Percentiles rank a stretch among this genome's conserved stretches.
Conservation (phyloP, 2,329 filamentous ascomycete species). For the Pseudonectria foliicola region DNA sequence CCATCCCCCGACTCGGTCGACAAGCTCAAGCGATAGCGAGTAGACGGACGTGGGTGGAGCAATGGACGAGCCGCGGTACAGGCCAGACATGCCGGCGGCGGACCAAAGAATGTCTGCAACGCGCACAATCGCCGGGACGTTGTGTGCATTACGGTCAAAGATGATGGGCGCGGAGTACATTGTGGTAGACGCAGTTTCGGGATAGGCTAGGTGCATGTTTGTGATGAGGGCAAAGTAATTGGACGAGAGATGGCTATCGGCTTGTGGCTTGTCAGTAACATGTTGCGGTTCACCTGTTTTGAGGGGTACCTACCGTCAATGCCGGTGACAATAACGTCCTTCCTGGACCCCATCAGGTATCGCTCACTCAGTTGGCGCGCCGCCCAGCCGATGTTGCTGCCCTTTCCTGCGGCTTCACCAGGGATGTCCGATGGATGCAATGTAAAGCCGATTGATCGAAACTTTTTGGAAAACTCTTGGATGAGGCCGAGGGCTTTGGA, state of each 20-base stretch:
- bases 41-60: slow-evolving; percentile 69
- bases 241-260: slow-evolving; percentile 62
- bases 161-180: slow-evolving; percentile 65
- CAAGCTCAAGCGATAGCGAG: slow-evolving; percentile 58
- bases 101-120: slow-evolving; percentile 68
- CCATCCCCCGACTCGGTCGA: slow-evolving; percentile 66
- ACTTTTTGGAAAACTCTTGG: slow-evolving; percentile 56
- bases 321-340: slow-evolving; percentile 61
- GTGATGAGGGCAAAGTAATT: slow-evolving; percentile 62
- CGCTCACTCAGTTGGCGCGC: slow-evolving; percentile 58
- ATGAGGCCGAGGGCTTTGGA: slow-evolving; percentile 56
- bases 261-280: slow-evolving; percentile 29
- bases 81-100: slow-evolving; percentile 61
- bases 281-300: background rate
- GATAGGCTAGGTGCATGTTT: slow-evolving; percentile 52
- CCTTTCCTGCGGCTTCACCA: slow-evolving; percentile 65
- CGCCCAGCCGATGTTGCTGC: slow-evolving; percentile 67
- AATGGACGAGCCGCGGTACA: slow-evolving; percentile 56
- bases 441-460: slow-evolving; percentile 60
- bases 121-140: slow-evolving; percentile 59
- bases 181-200: slow-evolving; percentile 54
- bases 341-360: slow-evolving; percentile 45
- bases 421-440: slow-evolving; percentile 59
- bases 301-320: slow-evolving; percentile 56
- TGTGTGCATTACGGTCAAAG: slow-evolving; percentile 66